Base-by-base conservation (phyloP, 2,329 filamentous ascomycete species). In the Penicillium digitatum region DNA sequence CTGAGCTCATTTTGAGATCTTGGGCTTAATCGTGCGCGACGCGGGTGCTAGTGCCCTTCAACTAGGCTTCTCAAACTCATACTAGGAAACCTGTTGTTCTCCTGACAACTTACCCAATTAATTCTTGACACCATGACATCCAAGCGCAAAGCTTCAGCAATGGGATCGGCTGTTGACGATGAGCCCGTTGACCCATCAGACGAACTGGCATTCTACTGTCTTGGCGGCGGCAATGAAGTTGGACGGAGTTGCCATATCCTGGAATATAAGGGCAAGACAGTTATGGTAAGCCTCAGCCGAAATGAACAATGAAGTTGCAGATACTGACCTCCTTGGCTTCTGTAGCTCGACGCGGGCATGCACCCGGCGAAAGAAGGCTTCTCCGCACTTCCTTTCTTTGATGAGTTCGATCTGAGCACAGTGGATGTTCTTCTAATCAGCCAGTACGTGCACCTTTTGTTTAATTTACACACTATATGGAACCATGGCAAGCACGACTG, bases 211-310 rank as follows among this genome's bases (percentile, higher is more conserved):
- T 99, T 99, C 69, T 82, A 96, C 52, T 95, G 90, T 67, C 79
- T 99, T 35, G 94, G 94, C 58, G 94, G 94, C 58, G 94, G 94
- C 64, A 97, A 96, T 73, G 94, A 99, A 76, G 94, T 99, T 59
- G 94, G 94, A 51, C 83, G 94, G 62, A 97, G 94, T 62, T 97
- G 94, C 74, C 94, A 99, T 72, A 96, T 99, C 66, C 86, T 99
- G 57, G 91, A 97, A 70, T 99, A 99, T 82, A 99, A 97, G 77
- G 94, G 94, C 59, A 99, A 99, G 76, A 97, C 93, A 6, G 90
- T 99, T 64, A 99, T 99, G 94, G 91, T 95, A 79, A 64, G 84
- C 72, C 24, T 49, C 32, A 27, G 32, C 9, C 29, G 42, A 9
- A 12, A 11, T 9, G 7, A 24, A 6, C 18, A 26, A 5, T 31